Conservation (phyloP, 768 basidiomycete genomes). For the Inosperma sp. region DNA sequence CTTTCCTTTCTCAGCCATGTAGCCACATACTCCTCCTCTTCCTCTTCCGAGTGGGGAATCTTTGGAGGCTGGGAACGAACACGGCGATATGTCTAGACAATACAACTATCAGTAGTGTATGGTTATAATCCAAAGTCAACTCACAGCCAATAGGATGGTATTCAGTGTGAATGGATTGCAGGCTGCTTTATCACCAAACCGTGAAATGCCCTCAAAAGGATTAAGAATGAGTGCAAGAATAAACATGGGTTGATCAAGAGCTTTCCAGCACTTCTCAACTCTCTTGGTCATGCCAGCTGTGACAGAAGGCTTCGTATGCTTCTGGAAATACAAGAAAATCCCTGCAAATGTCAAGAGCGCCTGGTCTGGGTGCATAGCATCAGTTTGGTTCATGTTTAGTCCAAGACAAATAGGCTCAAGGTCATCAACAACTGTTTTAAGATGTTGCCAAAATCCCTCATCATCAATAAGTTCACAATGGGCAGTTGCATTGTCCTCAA, state of each 20-base stretch:
- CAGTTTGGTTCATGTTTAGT: slow-evolving; percentile 23
- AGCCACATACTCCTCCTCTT: slow-evolving; percentile 7
- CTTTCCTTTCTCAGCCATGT: slow-evolving; percentile 11
- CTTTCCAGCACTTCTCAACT: slow-evolving; percentile 29
- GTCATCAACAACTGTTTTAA: slow-evolving; percentile 20
- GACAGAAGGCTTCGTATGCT: slow-evolving; percentile 20
- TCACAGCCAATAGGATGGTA: slow-evolving; percentile 19
- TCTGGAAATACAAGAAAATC: slow-evolving; percentile 24
- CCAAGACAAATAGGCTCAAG: slow-evolving; percentile 27
- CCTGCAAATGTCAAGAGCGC: slow-evolving; percentile 25
- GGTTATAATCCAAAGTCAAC: neutral
- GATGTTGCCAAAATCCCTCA: slow-evolving; percentile 15
- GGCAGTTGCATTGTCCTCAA: slow-evolving; percentile 13
- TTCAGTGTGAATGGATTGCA: slow-evolving; percentile 20
- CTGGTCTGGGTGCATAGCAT: slow-evolving; percentile 23
- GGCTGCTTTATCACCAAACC: slow-evolving; percentile 24
- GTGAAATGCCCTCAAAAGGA: slow-evolving; percentile 24
- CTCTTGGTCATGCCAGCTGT: slow-evolving; percentile 19
- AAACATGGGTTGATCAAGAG: slow-evolving; percentile 28
- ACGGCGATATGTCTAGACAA: slow-evolving; percentile 12
- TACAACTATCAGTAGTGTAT: slow-evolving; percentile 2
- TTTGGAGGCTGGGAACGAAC: slow-evolving; percentile 16
- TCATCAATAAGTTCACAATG: slow-evolving; percentile 22
- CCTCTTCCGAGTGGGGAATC: slow-evolving; percentile 9
- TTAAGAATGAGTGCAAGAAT: slow-evolving; percentile 26